Evolutionary conservation across 306 rosid genomes (phyloP).

Genomic region (Dryas octopetala): DNA sequence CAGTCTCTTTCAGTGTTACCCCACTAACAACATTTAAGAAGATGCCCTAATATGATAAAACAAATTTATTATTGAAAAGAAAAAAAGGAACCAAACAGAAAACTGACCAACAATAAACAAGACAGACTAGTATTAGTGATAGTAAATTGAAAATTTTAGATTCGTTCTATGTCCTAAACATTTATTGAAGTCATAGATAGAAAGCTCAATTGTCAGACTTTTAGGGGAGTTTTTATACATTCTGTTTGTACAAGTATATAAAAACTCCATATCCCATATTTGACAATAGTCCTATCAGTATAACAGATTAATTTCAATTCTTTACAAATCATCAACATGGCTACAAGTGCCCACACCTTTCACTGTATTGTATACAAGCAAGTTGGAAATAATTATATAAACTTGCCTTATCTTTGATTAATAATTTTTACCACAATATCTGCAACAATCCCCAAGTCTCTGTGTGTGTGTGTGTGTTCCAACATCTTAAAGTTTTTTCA

Average conservation of each 20-base stretch:
- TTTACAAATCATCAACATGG: neutral
- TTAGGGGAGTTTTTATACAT: no score
- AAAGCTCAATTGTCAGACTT: neutral
- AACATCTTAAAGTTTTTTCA: neutral
- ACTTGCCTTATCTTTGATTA: neutral
- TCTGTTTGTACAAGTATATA: neutral
- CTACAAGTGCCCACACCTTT: neutral
- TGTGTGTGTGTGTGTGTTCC: neutral
- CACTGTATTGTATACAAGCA: neutral
- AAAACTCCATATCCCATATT: neutral
- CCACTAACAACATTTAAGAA: constrained; percentile 83
- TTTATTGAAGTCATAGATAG: neutral
- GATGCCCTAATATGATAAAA: constrained; percentile 46
- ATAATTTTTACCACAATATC: neutral
- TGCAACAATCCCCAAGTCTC: neutral
- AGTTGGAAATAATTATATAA: neutral
- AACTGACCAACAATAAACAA: neutral
- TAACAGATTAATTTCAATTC: neutral
- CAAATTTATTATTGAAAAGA: constrained; percentile 11
- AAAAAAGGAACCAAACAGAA: constrained; percentile 11
- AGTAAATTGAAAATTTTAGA: neutral
- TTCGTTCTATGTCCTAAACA: neutral
- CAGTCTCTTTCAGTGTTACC: constrained; percentile 65
- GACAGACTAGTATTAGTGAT: neutral
- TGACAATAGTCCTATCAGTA: neutral